A percentile compares a stretch with the other conserved stretches of the same genome.
Conservation (phyloP, 805 yeast genomes). For the Candida suzukii region DNA sequence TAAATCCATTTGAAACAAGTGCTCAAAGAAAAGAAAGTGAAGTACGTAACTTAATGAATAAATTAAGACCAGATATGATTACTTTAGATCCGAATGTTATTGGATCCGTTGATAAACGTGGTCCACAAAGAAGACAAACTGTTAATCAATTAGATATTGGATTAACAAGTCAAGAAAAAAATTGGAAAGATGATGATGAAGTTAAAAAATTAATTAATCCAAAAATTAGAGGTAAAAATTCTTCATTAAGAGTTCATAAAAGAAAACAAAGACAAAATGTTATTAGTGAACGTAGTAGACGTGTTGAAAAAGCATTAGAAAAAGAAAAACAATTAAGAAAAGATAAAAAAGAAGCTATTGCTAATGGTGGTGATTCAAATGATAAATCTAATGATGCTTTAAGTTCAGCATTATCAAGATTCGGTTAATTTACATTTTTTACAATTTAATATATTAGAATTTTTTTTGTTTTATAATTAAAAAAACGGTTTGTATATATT, state of each 20-base stretch:
- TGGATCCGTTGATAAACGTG: constrained; percentile 75
- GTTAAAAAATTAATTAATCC: constrained; percentile 57
- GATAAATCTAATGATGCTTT: constrained; percentile 34
- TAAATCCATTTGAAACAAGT: constrained; percentile 86
- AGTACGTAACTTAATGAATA: constrained; percentile 78
- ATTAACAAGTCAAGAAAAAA: constrained; percentile 4
- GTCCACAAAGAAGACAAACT: constrained; percentile 54
- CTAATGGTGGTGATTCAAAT: constrained; percentile 43
- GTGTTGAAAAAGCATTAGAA: constrained; percentile 67
- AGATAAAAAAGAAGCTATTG: constrained; percentile 37
- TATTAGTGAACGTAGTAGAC: constrained; percentile 74
- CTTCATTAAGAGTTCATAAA: constrained; percentile 71
- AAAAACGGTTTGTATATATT: too few species aligned
- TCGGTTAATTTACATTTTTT: constrained; percentile 21
- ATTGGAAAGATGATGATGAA: constrained; percentile 30
- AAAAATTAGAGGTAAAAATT: constrained; percentile 70
- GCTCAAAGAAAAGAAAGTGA: constrained; percentile 92
- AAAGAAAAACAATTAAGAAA: constrained; percentile 68
- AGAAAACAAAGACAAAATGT: constrained; percentile 83
- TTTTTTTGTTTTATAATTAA: too few species aligned
- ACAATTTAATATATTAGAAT: neutral
- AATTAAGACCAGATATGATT: constrained; percentile 88
- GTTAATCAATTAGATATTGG: constrained; percentile 43
- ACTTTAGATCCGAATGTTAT: constrained; percentile 82
- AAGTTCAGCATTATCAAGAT: constrained; percentile 43